phyloP scores from a whole-genome alignment of 495 filamentous ascomycete genomes.

The Schizothecium vesticola region DNA sequence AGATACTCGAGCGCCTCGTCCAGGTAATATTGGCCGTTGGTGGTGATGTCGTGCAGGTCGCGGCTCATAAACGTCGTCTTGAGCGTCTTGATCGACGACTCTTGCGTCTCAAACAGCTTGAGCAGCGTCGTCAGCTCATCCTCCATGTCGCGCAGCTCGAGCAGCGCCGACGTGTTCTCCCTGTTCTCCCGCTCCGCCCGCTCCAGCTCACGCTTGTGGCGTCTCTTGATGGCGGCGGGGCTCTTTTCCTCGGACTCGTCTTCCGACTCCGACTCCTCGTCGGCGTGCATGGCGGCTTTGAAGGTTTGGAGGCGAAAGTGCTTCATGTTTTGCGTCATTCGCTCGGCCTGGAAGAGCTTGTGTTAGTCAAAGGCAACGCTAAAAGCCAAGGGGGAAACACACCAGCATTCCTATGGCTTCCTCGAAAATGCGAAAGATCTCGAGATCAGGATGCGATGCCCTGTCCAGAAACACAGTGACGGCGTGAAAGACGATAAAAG shows the following conservation, averaged over 20 bases:
- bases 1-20: slow-evolving; percentile 49
- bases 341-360: slow-evolving; percentile 45
- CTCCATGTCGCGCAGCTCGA: slow-evolving; percentile 62
- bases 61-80: slow-evolving; percentile 30
- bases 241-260: slow-evolving; percentile 43
- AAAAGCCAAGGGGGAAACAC: slow-evolving; percentile 1
- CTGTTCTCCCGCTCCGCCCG: slow-evolving; percentile 51
- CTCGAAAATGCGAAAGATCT: slow-evolving; percentile 63
- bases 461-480: slow-evolving; percentile 57
- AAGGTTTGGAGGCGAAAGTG: slow-evolving; percentile 51
- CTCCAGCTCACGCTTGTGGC: slow-evolving; percentile 48
- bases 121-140: slow-evolving; percentile 58
- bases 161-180: slow-evolving; percentile 57
- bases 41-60: slow-evolving; percentile 27
- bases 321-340: slow-evolving; percentile 59
- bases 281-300: slow-evolving; percentile 30
- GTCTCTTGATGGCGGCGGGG: slow-evolving; percentile 37
- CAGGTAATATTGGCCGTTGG: slow-evolving; percentile 41
- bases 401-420: slow-evolving; percentile 62
- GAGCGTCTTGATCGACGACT: slow-evolving; percentile 47
- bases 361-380: neutral
- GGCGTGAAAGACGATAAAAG: slow-evolving; percentile 56
- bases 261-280: slow-evolving; percentile 45
- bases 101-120: slow-evolving; percentile 55
- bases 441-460: slow-evolving; percentile 54